A percentile compares a stretch with the other conserved stretches of the same genome.
Evolutionary conservation across 2,329 filamentous ascomycete species (phyloP).

Genomic region (Venturia nashicola): DNA sequence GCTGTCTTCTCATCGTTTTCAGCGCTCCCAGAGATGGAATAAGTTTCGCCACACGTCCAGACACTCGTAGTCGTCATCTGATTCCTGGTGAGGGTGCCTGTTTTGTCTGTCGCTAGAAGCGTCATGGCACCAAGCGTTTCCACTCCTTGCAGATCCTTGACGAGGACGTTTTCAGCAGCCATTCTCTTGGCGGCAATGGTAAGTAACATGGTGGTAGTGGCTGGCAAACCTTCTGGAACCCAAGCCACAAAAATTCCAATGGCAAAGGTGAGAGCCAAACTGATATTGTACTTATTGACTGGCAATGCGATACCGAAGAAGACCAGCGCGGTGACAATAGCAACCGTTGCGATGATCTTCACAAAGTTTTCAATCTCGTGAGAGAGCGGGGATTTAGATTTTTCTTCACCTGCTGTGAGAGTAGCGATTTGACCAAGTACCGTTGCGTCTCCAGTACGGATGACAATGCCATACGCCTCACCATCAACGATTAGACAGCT

Average conservation of each 20-base stretch:
- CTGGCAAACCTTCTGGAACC: slow-evolving; percentile 43
- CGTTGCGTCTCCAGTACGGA: slow-evolving; percentile 2
- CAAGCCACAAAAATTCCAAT: slow-evolving; percentile 37
- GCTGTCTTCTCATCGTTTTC: slow-evolving; percentile 11
- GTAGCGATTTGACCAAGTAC: slow-evolving; percentile 6
- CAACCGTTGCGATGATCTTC: slow-evolving; percentile 52
- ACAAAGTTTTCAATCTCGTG: slow-evolving; percentile 58
- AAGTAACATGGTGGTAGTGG: slow-evolving; percentile 50
- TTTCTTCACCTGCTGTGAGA: slow-evolving; percentile 51
- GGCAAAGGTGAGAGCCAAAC: slow-evolving; percentile 29
- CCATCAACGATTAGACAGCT: slow-evolving; percentile 44
- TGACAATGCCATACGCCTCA: slow-evolving; percentile 9
- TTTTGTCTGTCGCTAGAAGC: slow-evolving; percentile 29
- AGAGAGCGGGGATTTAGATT: slow-evolving; percentile 72
- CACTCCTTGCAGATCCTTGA: slow-evolving; percentile 25
- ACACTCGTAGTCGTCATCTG: slow-evolving; percentile 27
- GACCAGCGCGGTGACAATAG: background rate
- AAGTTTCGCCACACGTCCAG: slow-evolving; percentile 35
- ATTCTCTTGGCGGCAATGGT: slow-evolving; percentile 28
- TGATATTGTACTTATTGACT: slow-evolving; percentile 30
- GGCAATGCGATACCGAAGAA: slow-evolving; percentile 6
- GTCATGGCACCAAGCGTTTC: slow-evolving; percentile 29
- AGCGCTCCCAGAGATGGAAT: slow-evolving; percentile 17
- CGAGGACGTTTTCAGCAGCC: slow-evolving; percentile 28
- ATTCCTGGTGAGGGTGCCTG: slow-evolving; percentile 27